These are phyloP conservation scores for Mangifera indica DNA, from an alignment of 345 rosid genomes.

Conservation along the genomic window DNA sequence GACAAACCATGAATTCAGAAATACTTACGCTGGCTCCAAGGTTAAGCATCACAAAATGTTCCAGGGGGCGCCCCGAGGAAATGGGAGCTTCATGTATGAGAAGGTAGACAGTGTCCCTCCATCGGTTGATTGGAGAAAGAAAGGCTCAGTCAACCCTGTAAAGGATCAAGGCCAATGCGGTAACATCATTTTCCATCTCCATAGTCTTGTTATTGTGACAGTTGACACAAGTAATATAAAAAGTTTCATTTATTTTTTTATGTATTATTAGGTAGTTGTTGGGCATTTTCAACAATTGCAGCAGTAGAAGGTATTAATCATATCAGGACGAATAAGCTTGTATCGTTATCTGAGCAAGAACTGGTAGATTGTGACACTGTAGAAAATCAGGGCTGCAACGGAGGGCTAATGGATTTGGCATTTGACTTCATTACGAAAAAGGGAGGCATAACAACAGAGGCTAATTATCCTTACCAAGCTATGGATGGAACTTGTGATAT, in stretches of 20 bases:
- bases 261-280: conserved; percentile 61
- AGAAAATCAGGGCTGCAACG: conserved; percentile 67
- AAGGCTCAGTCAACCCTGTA: conserved; percentile 68
- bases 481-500: conserved; percentile 42
- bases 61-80: conserved; percentile 37
- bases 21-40: conserved; percentile 64
- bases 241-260: background rate
- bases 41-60: conserved; percentile 66
- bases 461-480: conserved; percentile 55
- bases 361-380: conserved; percentile 65
- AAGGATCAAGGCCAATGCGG: conserved; percentile 94
- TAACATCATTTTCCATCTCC: conserved; percentile 20
- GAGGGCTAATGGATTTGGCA: conserved; percentile 74
- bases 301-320: conserved; percentile 75
- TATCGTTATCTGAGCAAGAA: conserved; percentile 72
- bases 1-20: conserved; percentile 75
- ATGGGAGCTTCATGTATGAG: conserved; percentile 58
- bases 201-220: too few species aligned
- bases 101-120: conserved; percentile 38
- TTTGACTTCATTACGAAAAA: conserved; percentile 57
- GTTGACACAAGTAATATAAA: too few species aligned
- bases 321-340: conserved; percentile 49
- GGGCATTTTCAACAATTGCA: conserved; percentile 75
- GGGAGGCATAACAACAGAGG: conserved; percentile 62
- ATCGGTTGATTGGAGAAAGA: conserved; percentile 74